Base-by-base conservation (phyloP, 164 flowering plant species). In the Berberis thunbergii region DNA sequence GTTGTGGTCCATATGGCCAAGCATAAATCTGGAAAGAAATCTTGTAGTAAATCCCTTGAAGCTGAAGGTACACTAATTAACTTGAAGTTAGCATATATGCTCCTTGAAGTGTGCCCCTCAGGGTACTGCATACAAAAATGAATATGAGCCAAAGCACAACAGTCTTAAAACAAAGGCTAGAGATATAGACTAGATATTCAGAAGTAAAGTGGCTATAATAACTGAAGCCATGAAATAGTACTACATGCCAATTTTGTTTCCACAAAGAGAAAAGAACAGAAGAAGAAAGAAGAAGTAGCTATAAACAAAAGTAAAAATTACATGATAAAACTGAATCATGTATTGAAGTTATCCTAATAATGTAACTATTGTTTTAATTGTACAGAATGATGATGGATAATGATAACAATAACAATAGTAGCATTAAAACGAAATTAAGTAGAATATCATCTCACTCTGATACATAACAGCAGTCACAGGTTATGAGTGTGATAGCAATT, bases 1-100 rank as follows among this genome's bases (percentile, higher is more conserved):
- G 99, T 94, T 49, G 99, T 94, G 49, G 99, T 94, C 99, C 99
- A 94, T 65, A 91, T 75, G 57, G 97, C 93, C 82, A 94, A 69
- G 79, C 68, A 79, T 68, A 94, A 72, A 75, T 91, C 74, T n/a
- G 96, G 95, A 63, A 85, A 64, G 69, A 84, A 91, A 39, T 87
- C 96, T 44, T 83, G 70, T 49, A 94, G 62, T 64, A 77, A 71
- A 59, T 77, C 82, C 70, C 70, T 59, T 46, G 81, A 74, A 67
- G 72, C 67, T 69, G 83, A 67, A 74, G 91, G 77, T 44, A 71
- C 78, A 76, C 78, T 68, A 44, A 84, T 82, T 73, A 94, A 59
- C 73, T 67, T 89, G 76, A 94, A 89, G 64, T 73, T 75, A 49
- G 86, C 93, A 77, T 91, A 91, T 72, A 91, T 83, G 79, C 99